Evolutionary conservation across 768 basidiomycete species (phyloP).

Genomic region (Amanita subjunquillea): DNA sequence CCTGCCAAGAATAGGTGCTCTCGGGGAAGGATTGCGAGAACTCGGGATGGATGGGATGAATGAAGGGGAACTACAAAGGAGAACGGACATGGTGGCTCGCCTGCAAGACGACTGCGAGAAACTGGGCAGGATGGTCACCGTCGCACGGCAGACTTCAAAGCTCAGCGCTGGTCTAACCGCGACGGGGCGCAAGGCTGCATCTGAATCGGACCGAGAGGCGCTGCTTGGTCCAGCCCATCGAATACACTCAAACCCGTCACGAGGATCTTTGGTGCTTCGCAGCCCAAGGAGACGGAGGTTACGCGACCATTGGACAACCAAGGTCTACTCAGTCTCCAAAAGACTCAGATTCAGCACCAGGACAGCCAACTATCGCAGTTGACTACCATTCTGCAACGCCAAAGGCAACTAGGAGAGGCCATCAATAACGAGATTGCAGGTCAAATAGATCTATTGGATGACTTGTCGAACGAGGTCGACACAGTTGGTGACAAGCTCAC

Average conservation of each 20-base stretch:
- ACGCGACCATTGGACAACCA: conserved; percentile 84
- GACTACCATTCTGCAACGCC: conserved; percentile 73
- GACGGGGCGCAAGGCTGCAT: conserved; percentile 28
- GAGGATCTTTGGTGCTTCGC: conserved; percentile 69
- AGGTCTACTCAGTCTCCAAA: conserved; percentile 73
- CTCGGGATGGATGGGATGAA: conserved; percentile 66
- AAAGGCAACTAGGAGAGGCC: conserved; percentile 78
- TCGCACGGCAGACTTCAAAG: conserved; percentile 47
- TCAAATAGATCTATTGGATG: conserved; percentile 84
- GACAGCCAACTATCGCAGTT: conserved; percentile 74
- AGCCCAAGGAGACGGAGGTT: conserved; percentile 63
- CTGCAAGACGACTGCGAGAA: conserved; percentile 89
- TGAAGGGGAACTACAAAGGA: conserved; percentile 84
- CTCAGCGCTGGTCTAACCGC: conserved; percentile 17
- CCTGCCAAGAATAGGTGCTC: conserved; percentile 59
- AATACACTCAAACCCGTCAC: conserved; percentile 38
- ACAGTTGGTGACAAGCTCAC: conserved; percentile 67
- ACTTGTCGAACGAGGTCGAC: conserved; percentile 69
- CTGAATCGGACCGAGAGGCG: conserved; percentile 54
- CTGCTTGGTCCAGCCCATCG: conserved; percentile 33
- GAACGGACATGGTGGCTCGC: conserved; percentile 82
- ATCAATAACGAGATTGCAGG: conserved; percentile 73
- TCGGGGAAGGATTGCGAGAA: conserved; percentile 59
- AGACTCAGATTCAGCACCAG: conserved; percentile 73
- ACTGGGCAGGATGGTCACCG: conserved; percentile 76